A percentile compares a stretch with the other conserved stretches of the same genome.
phyloP scores from a whole-genome alignment of 768 basidiomycete species.

The Mycena epipterygia region DNA sequence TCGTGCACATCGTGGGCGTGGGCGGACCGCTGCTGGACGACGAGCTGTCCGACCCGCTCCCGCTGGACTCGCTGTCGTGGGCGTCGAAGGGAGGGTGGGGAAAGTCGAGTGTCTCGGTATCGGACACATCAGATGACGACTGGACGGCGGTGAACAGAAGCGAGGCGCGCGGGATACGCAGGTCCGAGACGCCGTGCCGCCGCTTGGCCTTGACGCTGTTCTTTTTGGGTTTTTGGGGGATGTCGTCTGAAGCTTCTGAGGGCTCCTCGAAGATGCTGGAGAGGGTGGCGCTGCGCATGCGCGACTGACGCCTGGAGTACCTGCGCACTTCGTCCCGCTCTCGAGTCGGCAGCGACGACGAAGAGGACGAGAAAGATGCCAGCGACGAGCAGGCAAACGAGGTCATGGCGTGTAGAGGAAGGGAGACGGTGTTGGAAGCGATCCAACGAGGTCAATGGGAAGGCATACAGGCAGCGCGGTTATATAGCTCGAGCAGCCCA shows the following conservation, averaged over 20 bases:
- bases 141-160: background rate
- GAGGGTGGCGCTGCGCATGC: too few species aligned
- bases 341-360: too few species aligned
- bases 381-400: too few species aligned
- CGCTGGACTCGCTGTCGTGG: background rate
- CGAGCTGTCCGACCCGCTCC: background rate
- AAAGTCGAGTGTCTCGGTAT: background rate
- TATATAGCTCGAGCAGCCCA: too few species aligned
- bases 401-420: too few species aligned
- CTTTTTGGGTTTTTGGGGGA: background rate
- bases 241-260: background rate
- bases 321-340: too few species aligned
- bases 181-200: slow-evolving; percentile 31
- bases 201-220: slow-evolving; percentile 26
- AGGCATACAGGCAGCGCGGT: too few species aligned
- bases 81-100: background rate
- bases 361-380: too few species aligned
- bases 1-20: background rate
- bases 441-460: too few species aligned
- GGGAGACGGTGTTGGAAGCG: too few species aligned
- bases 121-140: background rate
- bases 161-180: slow-evolving; percentile 4
- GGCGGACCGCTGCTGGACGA: background rate
- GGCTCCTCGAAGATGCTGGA: too few species aligned
- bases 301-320: too few species aligned